Conservation (phyloP, 164 flowering plant genomes). For the Vitis riparia region DNA sequence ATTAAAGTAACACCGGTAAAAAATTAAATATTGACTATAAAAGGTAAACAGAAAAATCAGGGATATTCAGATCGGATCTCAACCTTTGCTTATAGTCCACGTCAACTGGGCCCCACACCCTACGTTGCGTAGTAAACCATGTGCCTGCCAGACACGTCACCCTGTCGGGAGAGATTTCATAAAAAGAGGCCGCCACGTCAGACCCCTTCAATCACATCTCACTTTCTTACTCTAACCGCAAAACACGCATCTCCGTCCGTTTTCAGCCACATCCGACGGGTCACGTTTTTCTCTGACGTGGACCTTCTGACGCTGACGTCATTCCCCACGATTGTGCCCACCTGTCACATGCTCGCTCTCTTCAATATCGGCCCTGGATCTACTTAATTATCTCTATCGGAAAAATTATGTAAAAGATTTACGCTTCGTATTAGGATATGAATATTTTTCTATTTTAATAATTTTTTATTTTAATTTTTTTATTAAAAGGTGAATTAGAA, state of each 20-base stretch:
- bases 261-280: conserved; percentile 16
- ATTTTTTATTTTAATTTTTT: no score
- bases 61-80: conserved; percentile 17
- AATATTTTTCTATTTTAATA: no score
- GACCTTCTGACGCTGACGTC: conserved; percentile 11
- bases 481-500: no score
- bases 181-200: conserved; percentile 22
- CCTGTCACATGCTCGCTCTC: conserved; percentile 12
- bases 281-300: conserved; percentile 13
- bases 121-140: conserved; percentile 9
- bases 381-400: no score
- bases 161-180: conserved; percentile 21
- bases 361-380: background rate
- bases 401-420: no score
- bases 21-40: no score
- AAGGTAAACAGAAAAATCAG: background rate
- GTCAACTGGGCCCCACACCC: conserved; percentile 29
- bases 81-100: conserved; percentile 20
- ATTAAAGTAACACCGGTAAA: no score
- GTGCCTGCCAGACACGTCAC: conserved; percentile 33
- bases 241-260: conserved; percentile 19
- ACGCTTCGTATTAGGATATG: no score
- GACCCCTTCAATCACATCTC: conserved; percentile 24
- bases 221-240: conserved; percentile 8
- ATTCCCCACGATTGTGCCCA: conserved; percentile 17